A percentile compares a stretch with the other conserved stretches of the same genome.
Evolutionary conservation across 1,139 yeast genomes (phyloP).

Genomic region (Kodamaea anthophila): DNA sequence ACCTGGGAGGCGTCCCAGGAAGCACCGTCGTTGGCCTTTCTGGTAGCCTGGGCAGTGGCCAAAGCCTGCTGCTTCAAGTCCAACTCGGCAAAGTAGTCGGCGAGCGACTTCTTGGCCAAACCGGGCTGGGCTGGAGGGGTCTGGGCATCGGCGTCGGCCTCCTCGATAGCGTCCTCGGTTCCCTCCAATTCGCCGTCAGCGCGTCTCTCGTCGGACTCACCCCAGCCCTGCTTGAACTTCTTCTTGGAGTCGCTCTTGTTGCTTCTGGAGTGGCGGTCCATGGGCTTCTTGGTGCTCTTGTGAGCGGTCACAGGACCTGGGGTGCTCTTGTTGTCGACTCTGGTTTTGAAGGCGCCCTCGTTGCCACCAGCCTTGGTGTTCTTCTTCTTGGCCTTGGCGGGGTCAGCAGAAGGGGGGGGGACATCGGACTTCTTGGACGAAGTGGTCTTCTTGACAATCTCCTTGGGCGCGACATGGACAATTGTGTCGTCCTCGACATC

Average conservation of each 20-base stretch:
- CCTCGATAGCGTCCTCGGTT: conserved; percentile 51
- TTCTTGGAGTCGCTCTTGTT: conserved; percentile 81
- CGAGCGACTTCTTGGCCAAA: conserved; percentile 55
- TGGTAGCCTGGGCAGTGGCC: conserved; percentile 35
- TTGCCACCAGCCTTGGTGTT: conserved; percentile 69
- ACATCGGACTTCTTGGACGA: conserved; percentile 86
- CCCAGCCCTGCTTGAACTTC: conserved; percentile 75
- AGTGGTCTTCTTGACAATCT: conserved; percentile 75
- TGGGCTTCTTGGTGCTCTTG: conserved; percentile 57
- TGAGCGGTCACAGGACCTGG: conserved; percentile 53
- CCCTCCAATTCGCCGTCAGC: conserved; percentile 60
- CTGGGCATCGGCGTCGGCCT: conserved; percentile 33
- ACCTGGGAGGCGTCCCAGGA: conserved; percentile 55
- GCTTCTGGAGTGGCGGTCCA: conserved; percentile 81
- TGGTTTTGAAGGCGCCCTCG: conserved; percentile 83
- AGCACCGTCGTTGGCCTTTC: conserved; percentile 60
- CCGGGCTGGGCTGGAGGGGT: conserved; percentile 34
- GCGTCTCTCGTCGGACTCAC: conserved; percentile 68
- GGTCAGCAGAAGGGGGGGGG: conserved; percentile 79
- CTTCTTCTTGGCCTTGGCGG: conserved; percentile 77
- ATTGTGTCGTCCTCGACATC: conserved; percentile 72
- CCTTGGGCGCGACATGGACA: conserved; percentile 54
- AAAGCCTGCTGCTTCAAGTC: conserved; percentile 42
- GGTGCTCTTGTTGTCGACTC: conserved; percentile 65
- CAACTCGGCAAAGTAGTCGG: conserved; percentile 67